phyloP scores from a whole-genome alignment of 768 basidiomycete genomes.

The Mycena alexandri region DNA sequence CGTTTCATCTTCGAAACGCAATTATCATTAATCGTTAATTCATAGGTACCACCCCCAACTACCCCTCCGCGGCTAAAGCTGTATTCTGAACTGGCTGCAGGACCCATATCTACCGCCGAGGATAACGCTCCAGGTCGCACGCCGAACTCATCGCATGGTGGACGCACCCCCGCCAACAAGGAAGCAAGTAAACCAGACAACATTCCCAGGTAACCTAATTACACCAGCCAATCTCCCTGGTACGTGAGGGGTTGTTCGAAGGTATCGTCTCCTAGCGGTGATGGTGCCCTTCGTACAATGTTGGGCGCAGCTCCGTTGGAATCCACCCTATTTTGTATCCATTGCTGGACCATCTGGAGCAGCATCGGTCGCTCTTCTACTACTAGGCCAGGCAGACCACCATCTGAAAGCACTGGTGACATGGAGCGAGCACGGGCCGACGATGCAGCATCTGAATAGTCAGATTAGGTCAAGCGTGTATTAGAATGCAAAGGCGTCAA shows the following conservation, averaged over 20 bases:
- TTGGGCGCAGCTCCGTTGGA: slow-evolving; percentile 31
- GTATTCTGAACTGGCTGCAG: slow-evolving; percentile 48
- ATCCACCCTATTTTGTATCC: slow-evolving; percentile 39
- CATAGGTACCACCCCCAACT: slow-evolving; percentile 65
- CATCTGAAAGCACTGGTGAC: slow-evolving; percentile 45
- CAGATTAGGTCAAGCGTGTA: slow-evolving; percentile 23
- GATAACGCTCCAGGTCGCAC: slow-evolving; percentile 59
- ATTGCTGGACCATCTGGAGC: slow-evolving; percentile 37
- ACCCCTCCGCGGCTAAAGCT: slow-evolving; percentile 43
- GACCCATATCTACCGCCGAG: slow-evolving; percentile 31
- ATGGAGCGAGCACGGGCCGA: slow-evolving; percentile 40
- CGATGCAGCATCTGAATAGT: slow-evolving; percentile 47
- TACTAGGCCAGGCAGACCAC: slow-evolving; percentile 35
- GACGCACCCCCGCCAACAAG: slow-evolving; percentile 60
- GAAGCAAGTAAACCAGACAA: slow-evolving; percentile 32
- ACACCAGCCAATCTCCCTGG: slow-evolving; percentile 46
- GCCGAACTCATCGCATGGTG: slow-evolving; percentile 73
- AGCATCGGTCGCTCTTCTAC: slow-evolving; percentile 23
- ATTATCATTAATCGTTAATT: slow-evolving; percentile 23
- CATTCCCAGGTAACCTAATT: neutral
- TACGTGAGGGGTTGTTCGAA: slow-evolving; percentile 34
- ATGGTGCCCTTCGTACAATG: slow-evolving; percentile 21
- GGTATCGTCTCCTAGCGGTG: slow-evolving; percentile 19
- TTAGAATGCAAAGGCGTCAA: slow-evolving; percentile 9
- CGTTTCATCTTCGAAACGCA: slow-evolving; percentile 1